A percentile compares a stretch with the other conserved stretches of the same genome.
Evolutionary conservation across 495 filamentous ascomycete species (phyloP).

Genomic region (Podospora comata): DNA sequence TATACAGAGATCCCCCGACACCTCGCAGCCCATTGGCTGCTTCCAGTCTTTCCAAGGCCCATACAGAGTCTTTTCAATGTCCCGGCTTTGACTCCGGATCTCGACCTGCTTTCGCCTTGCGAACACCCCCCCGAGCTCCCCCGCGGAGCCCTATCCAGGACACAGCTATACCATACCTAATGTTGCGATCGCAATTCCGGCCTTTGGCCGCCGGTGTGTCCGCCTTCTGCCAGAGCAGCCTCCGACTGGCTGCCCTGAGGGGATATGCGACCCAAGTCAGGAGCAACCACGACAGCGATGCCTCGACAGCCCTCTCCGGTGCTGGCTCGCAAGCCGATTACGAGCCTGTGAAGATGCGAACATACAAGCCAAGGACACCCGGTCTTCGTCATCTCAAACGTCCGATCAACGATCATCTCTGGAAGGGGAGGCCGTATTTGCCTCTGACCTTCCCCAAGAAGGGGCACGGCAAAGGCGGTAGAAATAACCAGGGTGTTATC

Average conservation of each 20-base stretch:
- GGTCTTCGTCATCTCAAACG: constrained; percentile 87
- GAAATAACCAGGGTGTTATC: constrained; percentile 80
- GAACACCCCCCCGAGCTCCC: not conserved
- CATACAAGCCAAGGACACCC: constrained; percentile 92
- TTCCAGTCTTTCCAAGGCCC: not conserved
- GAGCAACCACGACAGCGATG: constrained; percentile 9
- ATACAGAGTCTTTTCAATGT: not conserved
- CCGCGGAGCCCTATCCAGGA: not conserved
- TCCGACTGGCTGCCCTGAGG: constrained; percentile 23
- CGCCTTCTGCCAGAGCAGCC: constrained; percentile 25
- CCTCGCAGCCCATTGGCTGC: constrained; percentile 18
- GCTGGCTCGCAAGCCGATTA: constrained; percentile 20
- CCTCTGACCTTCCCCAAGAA: constrained; percentile 86
- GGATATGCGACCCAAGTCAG: constrained; percentile 26
- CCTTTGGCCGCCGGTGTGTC: constrained; percentile 24
- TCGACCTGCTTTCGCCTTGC: not conserved
- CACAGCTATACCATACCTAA: constrained; percentile 9
- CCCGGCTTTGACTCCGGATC: not conserved
- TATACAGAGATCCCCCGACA: not conserved
- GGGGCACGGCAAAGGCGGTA: constrained; percentile 85
- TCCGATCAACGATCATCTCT: constrained; percentile 93
- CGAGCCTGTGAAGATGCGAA: constrained; percentile 58
- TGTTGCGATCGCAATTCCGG: constrained; percentile 37
- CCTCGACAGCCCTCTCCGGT: not conserved
- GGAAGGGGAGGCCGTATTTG: constrained; percentile 82